Conservation (phyloP, 2,329 filamentous ascomycete genomes). For the Aureobasidium vineae region DNA sequence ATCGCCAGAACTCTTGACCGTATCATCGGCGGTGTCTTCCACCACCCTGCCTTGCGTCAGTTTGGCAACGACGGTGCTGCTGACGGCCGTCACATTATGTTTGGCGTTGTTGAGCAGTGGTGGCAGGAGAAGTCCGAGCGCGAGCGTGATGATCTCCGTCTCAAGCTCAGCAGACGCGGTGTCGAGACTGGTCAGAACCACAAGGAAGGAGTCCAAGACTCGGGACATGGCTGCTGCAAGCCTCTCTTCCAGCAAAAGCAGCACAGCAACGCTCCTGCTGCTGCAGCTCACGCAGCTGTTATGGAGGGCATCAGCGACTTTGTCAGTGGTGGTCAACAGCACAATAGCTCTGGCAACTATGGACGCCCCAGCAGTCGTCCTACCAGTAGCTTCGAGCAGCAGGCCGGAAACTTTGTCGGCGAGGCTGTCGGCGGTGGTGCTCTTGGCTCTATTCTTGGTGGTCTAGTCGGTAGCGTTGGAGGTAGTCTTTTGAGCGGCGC, state of each 20-base stretch:
- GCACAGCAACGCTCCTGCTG: slow-evolving; percentile 45
- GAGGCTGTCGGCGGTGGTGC: slow-evolving; percentile 63
- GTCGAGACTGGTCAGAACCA: slow-evolving; percentile 79
- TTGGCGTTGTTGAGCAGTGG: slow-evolving; percentile 76
- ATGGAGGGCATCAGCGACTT: slow-evolving; percentile 37
- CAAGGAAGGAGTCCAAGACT: slow-evolving; percentile 78
- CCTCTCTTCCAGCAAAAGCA: slow-evolving; percentile 73
- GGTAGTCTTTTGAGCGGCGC: slow-evolving; percentile 64
- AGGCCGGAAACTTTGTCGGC: slow-evolving; percentile 54
- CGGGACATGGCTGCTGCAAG: slow-evolving; percentile 82
- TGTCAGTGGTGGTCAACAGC: slow-evolving; percentile 30
- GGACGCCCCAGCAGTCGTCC: slow-evolving; percentile 45
- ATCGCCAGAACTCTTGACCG: slow-evolving; percentile 67
- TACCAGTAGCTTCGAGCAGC: slow-evolving; percentile 30
- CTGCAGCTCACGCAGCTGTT: slow-evolving; percentile 38
- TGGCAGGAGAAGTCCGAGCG: slow-evolving; percentile 66
- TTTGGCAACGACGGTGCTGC: slow-evolving; percentile 57
- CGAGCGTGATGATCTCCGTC: slow-evolving; percentile 65
- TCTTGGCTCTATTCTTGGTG: slow-evolving; percentile 68
- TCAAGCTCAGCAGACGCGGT: slow-evolving; percentile 73
- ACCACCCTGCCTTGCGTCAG: slow-evolving; percentile 75
- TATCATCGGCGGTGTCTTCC: slow-evolving; percentile 74
- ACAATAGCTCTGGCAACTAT: slow-evolving; percentile 22
- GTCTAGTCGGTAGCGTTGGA: slow-evolving; percentile 59
- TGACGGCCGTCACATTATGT: slow-evolving; percentile 75